Base-by-base conservation (phyloP, 2,329 filamentous ascomycete genomes). In the Sporothrix sp. region DNA sequence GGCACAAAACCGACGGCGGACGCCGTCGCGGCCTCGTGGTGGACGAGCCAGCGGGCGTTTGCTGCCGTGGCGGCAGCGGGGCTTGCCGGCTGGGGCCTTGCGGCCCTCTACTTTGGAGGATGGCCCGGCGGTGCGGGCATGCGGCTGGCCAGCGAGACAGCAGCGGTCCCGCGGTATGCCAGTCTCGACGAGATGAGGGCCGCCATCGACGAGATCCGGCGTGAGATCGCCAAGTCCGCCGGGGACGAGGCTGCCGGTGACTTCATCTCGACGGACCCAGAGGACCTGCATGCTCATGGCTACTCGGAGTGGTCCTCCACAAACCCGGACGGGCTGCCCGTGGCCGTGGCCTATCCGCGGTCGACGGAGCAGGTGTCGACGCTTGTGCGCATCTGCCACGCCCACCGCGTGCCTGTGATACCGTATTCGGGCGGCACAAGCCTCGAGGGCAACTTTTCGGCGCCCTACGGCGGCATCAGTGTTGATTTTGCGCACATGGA, bases 401-500 rank as follows among this genome's bases (percentile, higher is more conserved):
- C 84, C 63, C 83, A 89, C 65, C 81, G 76, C 14, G 78, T 95
- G 49, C 90, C 90, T 1, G 85, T 95, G 69, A 85, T 93, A 53
- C 84, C 87, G 0, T 95, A 86, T 62, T 93, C 87, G 1, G 89
- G 88, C 3, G 90, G 89, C 13, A 85, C 87, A 0, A 91, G 85
- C 57, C 71, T 96, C 0, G 90, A 96, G 65, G 90, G 85, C 13
- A 93, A 95, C 64, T 95, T 95, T 65, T 86, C 87, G 0, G 87
- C 89, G 13, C 87, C 88, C 0, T 85, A 83, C 61, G 89, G 89
- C 11, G 90, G 90, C 11, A 79, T 96, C 62, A 91, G 86, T 57
- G 85, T 96, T 46, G 90, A 96, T 62, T 96, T 96, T 64, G 79
- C 81, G 1, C 80, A 79, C 61, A 96, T 96, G 90, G 84, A 95